Evolutionary conservation across 106 monocot species (phyloP), one percentile per base, ranked within the genome.

Genomic region (Acorus gramineus): DNA sequence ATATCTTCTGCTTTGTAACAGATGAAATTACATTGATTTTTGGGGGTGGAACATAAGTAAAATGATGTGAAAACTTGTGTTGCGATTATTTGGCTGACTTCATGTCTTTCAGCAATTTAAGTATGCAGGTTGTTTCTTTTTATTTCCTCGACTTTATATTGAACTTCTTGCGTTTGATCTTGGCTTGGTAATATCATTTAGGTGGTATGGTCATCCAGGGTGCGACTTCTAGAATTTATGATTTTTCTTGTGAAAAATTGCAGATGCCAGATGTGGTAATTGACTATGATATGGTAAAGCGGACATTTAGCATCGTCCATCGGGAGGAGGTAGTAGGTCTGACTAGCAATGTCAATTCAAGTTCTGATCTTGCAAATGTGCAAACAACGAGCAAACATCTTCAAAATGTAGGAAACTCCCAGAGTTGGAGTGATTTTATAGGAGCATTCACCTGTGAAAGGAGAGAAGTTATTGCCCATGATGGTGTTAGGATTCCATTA

Each of bases 251-350:
- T 51, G 72, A 12, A 64, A 55, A 77, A 60, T 13, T 77, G 61
- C 68, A 96, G 96, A 79, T 96, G 67, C 96, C 96, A 65, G 96
- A 96, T 83, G 8, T 85, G 14, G 67, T 85, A 14, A 82, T 91
- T 74, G 91, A 91, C 61, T 96, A 96, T 59, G 71, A 90, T 66
- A 81, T 91, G 87, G 53, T 14, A 56, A 80, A 81, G 55, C 74
- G 60, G 60, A 77, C 53, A 13, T 85, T 85, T 62, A 68, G 55
- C 47, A 66, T 91, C 49, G 63, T 88, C 54, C 83, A 96, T 75
- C 96, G 88, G 79, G 96, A 91, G 11, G 79, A 87, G 63, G 82
- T 80, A 44, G 47, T 69, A 63, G 76, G 80, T 42, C 48, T 85
- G 8, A 62, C 59, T 11, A 48, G 55, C 12, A 55, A 66, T 46